A percentile compares a stretch with the other conserved stretches of the same genome.
Evolutionary conservation across 805 yeast species (phyloP).

Genomic region (Metschnikowia lunata): DNA sequence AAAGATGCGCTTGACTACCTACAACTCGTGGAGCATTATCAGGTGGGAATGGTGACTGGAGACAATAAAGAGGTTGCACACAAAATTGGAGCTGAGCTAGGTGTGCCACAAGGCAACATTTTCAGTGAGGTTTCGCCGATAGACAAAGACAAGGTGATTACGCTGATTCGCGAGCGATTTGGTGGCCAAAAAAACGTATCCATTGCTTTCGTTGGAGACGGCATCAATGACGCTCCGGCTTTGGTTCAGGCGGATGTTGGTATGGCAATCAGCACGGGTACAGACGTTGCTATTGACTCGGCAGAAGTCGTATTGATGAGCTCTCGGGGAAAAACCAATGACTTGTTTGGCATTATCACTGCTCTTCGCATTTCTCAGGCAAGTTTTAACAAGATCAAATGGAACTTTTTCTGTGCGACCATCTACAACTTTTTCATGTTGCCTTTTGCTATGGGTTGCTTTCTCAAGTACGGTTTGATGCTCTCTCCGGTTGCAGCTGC

Average conservation of each 20-base stretch:
- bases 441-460: constrained; percentile 92
- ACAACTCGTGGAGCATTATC: constrained; percentile 43
- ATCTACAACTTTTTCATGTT: constrained; percentile 80
- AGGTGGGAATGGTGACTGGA: constrained; percentile 87
- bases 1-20: constrained; percentile 54
- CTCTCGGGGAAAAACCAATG: constrained; percentile 20
- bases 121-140: constrained; percentile 61
- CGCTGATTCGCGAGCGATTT: constrained; percentile 46
- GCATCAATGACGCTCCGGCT: constrained; percentile 97
- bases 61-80: constrained; percentile 64
- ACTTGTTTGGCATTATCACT: constrained; percentile 48
- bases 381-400: constrained; percentile 69
- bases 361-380: constrained; percentile 65
- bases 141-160: constrained; percentile 67
- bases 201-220: constrained; percentile 94
- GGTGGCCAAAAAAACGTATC: constrained; percentile 30
- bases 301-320: constrained; percentile 83
- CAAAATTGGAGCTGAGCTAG: constrained; percentile 61
- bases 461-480: constrained; percentile 69
- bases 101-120: constrained; percentile 59
- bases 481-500: constrained; percentile 89
- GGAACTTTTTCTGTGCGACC: constrained; percentile 85
- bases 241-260: constrained; percentile 85
- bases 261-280: constrained; percentile 85
- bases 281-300: constrained; percentile 96